Conservation (phyloP, 371 early-diverging fungal genomes). For the Cokeromyces recurvatus region DNA sequence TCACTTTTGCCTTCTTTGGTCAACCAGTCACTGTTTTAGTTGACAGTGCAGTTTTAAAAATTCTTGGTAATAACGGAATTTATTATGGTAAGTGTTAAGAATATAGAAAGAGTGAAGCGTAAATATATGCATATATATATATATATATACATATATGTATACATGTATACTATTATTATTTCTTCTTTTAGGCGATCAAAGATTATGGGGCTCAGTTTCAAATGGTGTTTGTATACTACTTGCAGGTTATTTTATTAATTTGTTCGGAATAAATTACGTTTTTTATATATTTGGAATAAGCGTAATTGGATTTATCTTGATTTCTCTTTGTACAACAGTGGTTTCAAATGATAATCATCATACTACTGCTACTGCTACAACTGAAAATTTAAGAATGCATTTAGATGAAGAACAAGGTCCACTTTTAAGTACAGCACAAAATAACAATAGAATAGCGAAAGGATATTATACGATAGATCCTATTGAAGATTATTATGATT, state of each 20-base stretch:
- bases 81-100: constrained; percentile 30
- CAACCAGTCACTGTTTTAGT: constrained; percentile 32
- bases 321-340: constrained; percentile 9
- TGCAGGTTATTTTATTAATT: constrained; percentile 30
- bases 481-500: neutral
- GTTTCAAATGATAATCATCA: neutral
- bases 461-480: constrained; percentile 12
- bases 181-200: constrained; percentile 28
- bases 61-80: constrained; percentile 34
- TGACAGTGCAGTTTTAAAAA: constrained; percentile 40
- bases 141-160: too few species aligned
- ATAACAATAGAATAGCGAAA: constrained; percentile 5
- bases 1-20: constrained; percentile 40
- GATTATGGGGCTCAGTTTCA: constrained; percentile 44
- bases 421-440: constrained; percentile 1
- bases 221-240: constrained; percentile 31
- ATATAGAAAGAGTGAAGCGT: neutral
- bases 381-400: neutral
- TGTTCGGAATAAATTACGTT: constrained; percentile 22
- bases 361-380: too few species aligned
- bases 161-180: too few species aligned
- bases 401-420: constrained; percentile 2
- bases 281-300: constrained; percentile 43
- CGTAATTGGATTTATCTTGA: constrained; percentile 11
- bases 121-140: too few species aligned